Evolutionary conservation across 1,139 yeast species (phyloP), one percentile per base, ranked within the genome.

Genomic region (Eremothecium gossypii): DNA sequence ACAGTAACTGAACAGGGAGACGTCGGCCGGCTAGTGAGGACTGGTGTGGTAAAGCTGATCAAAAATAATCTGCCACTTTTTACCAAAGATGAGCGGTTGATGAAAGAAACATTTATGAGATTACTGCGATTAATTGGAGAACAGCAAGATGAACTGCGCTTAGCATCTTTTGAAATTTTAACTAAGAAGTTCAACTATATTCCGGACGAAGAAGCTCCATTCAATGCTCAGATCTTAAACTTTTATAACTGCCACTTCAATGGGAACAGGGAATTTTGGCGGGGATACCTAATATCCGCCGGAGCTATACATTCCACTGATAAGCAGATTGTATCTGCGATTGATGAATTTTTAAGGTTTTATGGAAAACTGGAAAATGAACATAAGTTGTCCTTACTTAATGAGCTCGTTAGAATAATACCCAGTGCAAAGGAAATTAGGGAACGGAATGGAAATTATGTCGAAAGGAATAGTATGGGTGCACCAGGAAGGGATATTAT

Each of bases 21-120:
- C 60, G 84, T 81, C 10, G 96, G 96, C 2, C 76, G 86, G 31
- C 73, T 78, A 57, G 73, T 86, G 1, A 68, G 96, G 40, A 52
- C 58, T 2, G 71, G 78, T 0, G 66, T 78, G 1, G 60, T 81
- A 6, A 47, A 56, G 7, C 55, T 76, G 4, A 55, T 80, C 7
- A 44, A 49, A 0, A 40, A 51, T 2, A 68, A 71, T 49, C 36
- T 53, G 4, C 44, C 43, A 0, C 11, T 42, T 8, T 60, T 64
- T 26, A 45, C 41, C 7, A 37, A 36, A 8, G 34, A 44, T 2
- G 38, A 37, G 8, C 41, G 36, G 1, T 39, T 58, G 11, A 42
- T 33, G 5, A 33, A 41, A 23, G 35, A 42, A 10, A 45, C 65
- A 7, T 59, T 61, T 30, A 42, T 53, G 6, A 68, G 66, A 38